phyloP scores from a whole-genome alignment of 2,329 filamentous ascomycete species.

The Colletotrichum cordylinicola region DNA sequence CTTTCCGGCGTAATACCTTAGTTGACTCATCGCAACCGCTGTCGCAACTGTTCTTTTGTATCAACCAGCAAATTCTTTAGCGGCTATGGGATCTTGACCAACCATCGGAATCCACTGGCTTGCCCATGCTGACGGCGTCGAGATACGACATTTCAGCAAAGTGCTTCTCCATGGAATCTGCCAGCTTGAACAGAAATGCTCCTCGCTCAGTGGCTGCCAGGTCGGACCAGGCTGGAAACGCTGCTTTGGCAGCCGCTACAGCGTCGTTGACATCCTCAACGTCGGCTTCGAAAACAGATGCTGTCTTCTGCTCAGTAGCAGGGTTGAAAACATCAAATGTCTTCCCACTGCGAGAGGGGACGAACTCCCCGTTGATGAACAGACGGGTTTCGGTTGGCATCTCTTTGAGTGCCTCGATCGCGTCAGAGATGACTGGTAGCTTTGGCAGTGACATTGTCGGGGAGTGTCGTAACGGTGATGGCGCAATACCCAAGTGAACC shows the following conservation, averaged over 20 bases:
- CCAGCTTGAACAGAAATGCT: constrained; percentile 69
- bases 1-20: background rate
- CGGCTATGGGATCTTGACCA: constrained; percentile 75
- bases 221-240: constrained; percentile 42
- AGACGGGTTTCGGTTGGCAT: background rate
- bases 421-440: background rate
- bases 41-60: constrained; percentile 72
- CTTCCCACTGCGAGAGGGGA: background rate
- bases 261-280: constrained; percentile 67
- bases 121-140: background rate
- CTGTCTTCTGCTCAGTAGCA: constrained; percentile 9
- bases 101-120: constrained; percentile 50
- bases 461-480: background rate
- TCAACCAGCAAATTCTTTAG: constrained; percentile 44
- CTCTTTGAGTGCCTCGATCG: background rate
- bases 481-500: background rate
- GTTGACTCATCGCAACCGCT: constrained; percentile 33
- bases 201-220: constrained; percentile 43
- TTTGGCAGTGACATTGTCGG: background rate
- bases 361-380: background rate
- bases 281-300: constrained; percentile 32
- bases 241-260: constrained; percentile 37
- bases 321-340: constrained; percentile 23
- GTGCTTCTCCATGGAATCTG: constrained; percentile 62
- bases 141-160: background rate